Percentiles rank a stretch among this genome's conserved stretches.
Evolutionary conservation across 495 filamentous ascomycete species (phyloP).

Genomic region (Glutinoglossum americanum): DNA sequence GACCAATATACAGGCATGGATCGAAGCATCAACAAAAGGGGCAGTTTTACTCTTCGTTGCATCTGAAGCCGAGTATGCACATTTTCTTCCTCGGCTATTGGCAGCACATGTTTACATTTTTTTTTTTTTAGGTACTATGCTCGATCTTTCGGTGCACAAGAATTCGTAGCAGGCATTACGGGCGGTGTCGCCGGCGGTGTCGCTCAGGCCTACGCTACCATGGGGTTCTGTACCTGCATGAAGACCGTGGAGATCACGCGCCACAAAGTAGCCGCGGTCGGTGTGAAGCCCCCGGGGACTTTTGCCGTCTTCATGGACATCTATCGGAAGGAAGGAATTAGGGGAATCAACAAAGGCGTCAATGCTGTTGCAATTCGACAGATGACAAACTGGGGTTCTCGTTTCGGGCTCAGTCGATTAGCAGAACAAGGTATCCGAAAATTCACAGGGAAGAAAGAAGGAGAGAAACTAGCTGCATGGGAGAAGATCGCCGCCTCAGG

Average conservation of each 20-base stretch:
- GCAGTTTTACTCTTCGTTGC: constrained; percentile 98
- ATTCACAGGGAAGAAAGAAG: constrained; percentile 56
- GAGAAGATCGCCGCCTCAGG: constrained; percentile 85
- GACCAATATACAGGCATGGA: constrained; percentile 51
- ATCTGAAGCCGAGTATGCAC: constrained; percentile 59
- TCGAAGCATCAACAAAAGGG: constrained; percentile 98
- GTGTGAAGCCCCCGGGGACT: constrained; percentile 68
- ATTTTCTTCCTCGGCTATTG: background rate
- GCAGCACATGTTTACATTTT: constrained; percentile 5
- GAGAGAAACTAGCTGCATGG: constrained; percentile 45
- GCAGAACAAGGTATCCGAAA: constrained; percentile 77
- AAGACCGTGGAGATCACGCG: constrained; percentile 99
- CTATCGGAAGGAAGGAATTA: constrained; percentile 82
- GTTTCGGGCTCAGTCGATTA: constrained; percentile 79
- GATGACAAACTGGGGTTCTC: constrained; percentile 97
- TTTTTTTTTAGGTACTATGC: constrained; percentile 39
- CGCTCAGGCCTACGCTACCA: constrained; percentile 94
- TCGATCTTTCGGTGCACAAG: constrained; percentile 52
- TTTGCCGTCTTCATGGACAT: constrained; percentile 93
- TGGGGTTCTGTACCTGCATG: constrained; percentile 99
- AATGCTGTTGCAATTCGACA: constrained; percentile 96
- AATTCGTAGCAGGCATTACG: constrained; percentile 71
- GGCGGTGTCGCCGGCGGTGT: constrained; percentile 91
- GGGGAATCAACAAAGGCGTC: constrained; percentile 92
- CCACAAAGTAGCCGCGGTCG: constrained; percentile 72